phyloP scores from a whole-genome alignment of 176 grass and related monocot species.

The Chrysopogon serrulatus region DNA sequence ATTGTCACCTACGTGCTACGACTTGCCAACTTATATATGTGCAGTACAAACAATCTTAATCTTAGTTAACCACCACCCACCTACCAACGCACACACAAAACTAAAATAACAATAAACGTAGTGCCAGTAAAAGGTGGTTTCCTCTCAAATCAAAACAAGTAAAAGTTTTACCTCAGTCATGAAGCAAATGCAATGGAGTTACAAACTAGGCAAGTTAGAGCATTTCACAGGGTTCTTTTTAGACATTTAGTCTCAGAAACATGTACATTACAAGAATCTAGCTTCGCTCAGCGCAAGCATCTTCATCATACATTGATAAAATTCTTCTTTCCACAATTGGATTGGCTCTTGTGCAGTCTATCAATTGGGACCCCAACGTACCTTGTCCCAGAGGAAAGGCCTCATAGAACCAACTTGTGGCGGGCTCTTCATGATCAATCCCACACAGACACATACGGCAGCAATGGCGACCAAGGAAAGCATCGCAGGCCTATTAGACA shows the following conservation, averaged over 20 bases:
- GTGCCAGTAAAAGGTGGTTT: background rate
- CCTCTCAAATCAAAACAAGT: background rate
- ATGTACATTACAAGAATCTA: background rate
- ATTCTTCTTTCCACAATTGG: no score
- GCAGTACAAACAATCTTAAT: background rate
- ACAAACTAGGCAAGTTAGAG: background rate
- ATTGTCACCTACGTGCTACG: background rate
- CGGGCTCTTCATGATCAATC: slow-evolving; percentile 65
- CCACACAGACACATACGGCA: slow-evolving; percentile 82
- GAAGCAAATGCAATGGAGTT: background rate
- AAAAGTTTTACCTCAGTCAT: background rate
- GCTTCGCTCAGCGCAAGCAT: background rate
- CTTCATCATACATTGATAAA: background rate
- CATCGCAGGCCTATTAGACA: slow-evolving; percentile 55
- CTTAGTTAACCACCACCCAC: no score
- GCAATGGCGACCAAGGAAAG: slow-evolving; percentile 69
- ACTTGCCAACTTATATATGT: background rate
- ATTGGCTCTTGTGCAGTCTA: background rate
- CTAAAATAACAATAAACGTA: background rate
- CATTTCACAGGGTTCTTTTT: background rate
- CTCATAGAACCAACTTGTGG: slow-evolving; percentile 34
- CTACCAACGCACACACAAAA: no score
- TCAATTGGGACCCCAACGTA: slow-evolving; percentile 57
- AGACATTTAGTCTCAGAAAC: background rate
- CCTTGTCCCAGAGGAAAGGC: slow-evolving; percentile 66